Base-by-base conservation (phyloP, 2,329 filamentous ascomycete species). In the Coniochaeta sp. region DNA sequence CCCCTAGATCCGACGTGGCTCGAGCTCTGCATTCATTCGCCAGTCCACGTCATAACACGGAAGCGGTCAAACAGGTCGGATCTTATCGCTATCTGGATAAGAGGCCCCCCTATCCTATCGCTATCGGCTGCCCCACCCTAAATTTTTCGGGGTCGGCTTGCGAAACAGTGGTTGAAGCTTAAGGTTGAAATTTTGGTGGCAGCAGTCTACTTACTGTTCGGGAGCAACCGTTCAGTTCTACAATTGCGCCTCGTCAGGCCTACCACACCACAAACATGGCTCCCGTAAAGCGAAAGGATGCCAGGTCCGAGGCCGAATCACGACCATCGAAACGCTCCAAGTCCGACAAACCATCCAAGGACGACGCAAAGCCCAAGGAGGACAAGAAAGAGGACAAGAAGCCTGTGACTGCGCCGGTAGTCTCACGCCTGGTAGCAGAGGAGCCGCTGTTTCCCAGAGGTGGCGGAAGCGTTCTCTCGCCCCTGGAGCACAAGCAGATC, bases 401-500 rank as follows among this genome's bases (percentile, higher is more conserved):
- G 60, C 53, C 63, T 50, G 64, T 68, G 13, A 58, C 50, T 13
- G 49, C 55, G 5, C 52, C 60, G 3, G 55, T 72, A 27, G 65
- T 79, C 51, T 75, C 77, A 32, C 64, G 73, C 10, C 64, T 81
- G 49, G 83, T 78, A 66, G 86, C 94, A 58, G 94, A 97, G 58
- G 94, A 96, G 65, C 85, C 85, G 30, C 78, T 92, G 42, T 99
- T 99, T 63, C 92, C 94, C 59, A 83, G 94, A 77, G 94, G 94
- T 52, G 95, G 94, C 40, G 92, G 84, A 50, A 95, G 89, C 64
- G 78, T 96, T 50, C 74, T 99, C 65, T 96, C 94, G 2, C 91
- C 94, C 18, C 75, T 99, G 49, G 94, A 99, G 68, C 88, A 95
- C 66, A 96, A 96, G 72, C 90, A 97, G 70, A 97, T 99, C 56